Percentiles rank a stretch among this genome's conserved stretches.
Evolutionary conservation across 306 rosid genomes (phyloP).

Genomic region (Carpinus viminea): DNA sequence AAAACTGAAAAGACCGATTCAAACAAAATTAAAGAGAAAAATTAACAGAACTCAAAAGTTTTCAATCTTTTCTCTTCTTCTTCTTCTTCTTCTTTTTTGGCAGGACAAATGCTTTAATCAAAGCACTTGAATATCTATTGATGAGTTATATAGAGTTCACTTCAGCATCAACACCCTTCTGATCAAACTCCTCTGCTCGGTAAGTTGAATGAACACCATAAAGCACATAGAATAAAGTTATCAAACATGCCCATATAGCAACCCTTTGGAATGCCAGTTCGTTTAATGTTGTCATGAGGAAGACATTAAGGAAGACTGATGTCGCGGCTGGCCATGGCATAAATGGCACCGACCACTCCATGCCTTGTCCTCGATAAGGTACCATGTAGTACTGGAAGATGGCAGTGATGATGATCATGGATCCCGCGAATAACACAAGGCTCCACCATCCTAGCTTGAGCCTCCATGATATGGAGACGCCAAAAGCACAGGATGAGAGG

Average conservation of each 20-base stretch:
- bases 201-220: slow-evolving; percentile 95
- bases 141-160: slow-evolving; percentile 39
- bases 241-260: slow-evolving; percentile 65
- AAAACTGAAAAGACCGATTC: background rate
- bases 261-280: slow-evolving; percentile 60
- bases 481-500: slow-evolving; percentile 61
- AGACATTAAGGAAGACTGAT: slow-evolving; percentile 77
- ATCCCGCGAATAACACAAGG: slow-evolving; percentile 47
- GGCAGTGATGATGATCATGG: slow-evolving; percentile 50
- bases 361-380: slow-evolving; percentile 28
- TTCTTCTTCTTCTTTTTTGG: no score
- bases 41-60: slow-evolving; percentile 3
- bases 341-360: slow-evolving; percentile 71
- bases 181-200: slow-evolving; percentile 71
- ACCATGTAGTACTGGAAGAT: slow-evolving; percentile 59
- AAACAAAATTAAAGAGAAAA: background rate
- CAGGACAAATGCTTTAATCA: slow-evolving; percentile 13
- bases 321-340: slow-evolving; percentile 95
- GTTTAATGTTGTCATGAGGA: slow-evolving; percentile 71
- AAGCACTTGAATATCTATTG: slow-evolving; percentile 59
- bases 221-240: slow-evolving; percentile 71
- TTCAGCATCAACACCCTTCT: slow-evolving; percentile 32
- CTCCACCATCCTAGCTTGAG: slow-evolving; percentile 68
- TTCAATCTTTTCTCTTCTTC: no score
- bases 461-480: slow-evolving; percentile 76